Percentiles rank a stretch among this genome's conserved stretches.
Evolutionary conservation across 352 stramenopile genomes (phyloP).

Genomic region (Pythium scleroteichum): DNA sequence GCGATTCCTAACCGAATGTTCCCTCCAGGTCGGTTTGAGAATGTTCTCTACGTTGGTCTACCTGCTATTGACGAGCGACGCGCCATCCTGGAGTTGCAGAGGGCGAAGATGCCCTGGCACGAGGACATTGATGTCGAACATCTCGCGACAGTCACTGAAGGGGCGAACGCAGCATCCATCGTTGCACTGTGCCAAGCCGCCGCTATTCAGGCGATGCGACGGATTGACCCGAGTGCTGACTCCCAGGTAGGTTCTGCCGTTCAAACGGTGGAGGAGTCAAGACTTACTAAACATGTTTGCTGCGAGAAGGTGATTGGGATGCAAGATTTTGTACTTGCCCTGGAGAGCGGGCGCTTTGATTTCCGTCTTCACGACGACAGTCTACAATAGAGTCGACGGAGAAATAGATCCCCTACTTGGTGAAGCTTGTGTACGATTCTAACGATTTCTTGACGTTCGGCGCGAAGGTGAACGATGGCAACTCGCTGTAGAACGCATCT

Average conservation of each 20-base stretch:
- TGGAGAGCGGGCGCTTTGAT: slow-evolving; percentile 21
- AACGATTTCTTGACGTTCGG: slow-evolving; percentile 49
- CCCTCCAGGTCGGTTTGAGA: slow-evolving; percentile 72
- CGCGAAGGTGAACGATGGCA: slow-evolving; percentile 58
- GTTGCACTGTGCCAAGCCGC: slow-evolving; percentile 71
- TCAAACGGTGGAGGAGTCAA: no score
- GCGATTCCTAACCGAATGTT: no score
- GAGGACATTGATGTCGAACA: slow-evolving; percentile 43
- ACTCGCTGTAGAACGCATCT: slow-evolving; percentile 60
- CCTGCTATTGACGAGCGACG: slow-evolving; percentile 50
- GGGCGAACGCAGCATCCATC: slow-evolving; percentile 71
- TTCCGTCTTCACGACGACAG: neutral
- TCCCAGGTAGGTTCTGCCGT: slow-evolving; percentile 24
- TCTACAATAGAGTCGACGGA: neutral
- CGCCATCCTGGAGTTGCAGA: slow-evolving; percentile 69
- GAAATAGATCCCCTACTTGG: slow-evolving; percentile 10
- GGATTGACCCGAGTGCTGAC: slow-evolving; percentile 18
- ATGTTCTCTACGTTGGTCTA: slow-evolving; percentile 76
- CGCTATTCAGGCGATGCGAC: slow-evolving; percentile 76
- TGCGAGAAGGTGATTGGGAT: slow-evolving; percentile 24
- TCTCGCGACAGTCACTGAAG: slow-evolving; percentile 58
- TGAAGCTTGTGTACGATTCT: slow-evolving; percentile 46
- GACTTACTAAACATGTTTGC: no score
- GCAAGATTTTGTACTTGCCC: slow-evolving; percentile 24
- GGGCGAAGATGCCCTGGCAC: slow-evolving; percentile 71